Conservation (phyloP, 805 yeast species). For the Henningerozyma blattae region DNA sequence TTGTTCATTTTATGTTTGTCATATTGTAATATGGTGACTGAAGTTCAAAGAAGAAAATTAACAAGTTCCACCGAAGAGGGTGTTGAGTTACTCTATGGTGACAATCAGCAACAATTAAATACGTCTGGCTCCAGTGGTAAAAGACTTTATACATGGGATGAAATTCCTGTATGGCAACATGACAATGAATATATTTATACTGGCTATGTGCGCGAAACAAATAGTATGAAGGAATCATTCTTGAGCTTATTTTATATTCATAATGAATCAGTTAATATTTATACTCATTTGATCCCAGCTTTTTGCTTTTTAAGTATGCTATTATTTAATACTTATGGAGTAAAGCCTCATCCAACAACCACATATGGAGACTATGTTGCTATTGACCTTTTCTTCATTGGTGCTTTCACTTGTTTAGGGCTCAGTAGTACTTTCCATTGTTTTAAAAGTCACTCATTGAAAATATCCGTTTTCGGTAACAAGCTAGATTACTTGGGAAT, state of each 20-base stretch:
- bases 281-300: conserved; percentile 46
- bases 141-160: background rate
- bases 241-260: conserved; percentile 44
- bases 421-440: conserved; percentile 59
- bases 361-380: conserved; percentile 28
- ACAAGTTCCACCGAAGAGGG: too few relatives aligned
- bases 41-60: too few relatives aligned
- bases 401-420: conserved; percentile 46
- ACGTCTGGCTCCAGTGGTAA: too few relatives aligned
- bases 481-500: conserved; percentile 69
- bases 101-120: too few relatives aligned
- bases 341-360: conserved; percentile 32
- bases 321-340: conserved; percentile 1
- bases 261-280: conserved; percentile 65
- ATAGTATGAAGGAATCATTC: conserved; percentile 1
- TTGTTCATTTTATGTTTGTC: too few relatives aligned
- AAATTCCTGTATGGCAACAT: conserved; percentile 55
- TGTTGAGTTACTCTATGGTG: too few relatives aligned
- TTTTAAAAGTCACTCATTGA: conserved; percentile 50
- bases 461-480: conserved; percentile 46
- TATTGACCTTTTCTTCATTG: conserved; percentile 31
- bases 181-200: conserved; percentile 57
- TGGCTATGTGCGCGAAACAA: conserved; percentile 53
- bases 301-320: conserved; percentile 12
- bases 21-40: too few relatives aligned